Conservation (phyloP, 495 filamentous ascomycete species). For the Aspergillus heteromorphus region DNA sequence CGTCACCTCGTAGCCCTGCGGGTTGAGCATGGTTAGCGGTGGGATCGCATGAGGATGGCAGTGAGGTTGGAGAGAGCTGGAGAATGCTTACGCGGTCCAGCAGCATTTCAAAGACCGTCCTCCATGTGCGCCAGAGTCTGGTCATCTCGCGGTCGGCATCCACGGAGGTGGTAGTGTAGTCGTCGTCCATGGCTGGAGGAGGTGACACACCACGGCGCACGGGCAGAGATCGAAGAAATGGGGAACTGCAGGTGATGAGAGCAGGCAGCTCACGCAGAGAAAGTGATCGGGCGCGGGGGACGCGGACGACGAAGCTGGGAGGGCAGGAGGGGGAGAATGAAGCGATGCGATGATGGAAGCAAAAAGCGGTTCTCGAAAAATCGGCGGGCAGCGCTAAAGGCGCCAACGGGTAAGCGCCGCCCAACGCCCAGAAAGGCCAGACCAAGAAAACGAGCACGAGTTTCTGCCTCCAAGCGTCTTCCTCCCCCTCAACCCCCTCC, state of each 20-base stretch:
- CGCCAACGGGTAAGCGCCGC: slow-evolving; percentile 24
- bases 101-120: slow-evolving; percentile 84
- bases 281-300: slow-evolving; percentile 3
- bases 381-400: slow-evolving; percentile 25
- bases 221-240: background rate
- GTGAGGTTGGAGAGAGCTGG: slow-evolving; percentile 1
- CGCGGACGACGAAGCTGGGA: background rate
- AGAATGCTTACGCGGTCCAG: slow-evolving; percentile 61
- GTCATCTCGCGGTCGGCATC: slow-evolving; percentile 64
- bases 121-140: slow-evolving; percentile 80
- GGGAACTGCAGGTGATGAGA: background rate
- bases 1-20: slow-evolving; percentile 83
- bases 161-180: slow-evolving; percentile 39
- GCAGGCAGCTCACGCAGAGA: background rate
- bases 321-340: background rate
- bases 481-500: background rate
- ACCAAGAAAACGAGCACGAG: slow-evolving; percentile 11
- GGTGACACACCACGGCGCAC: slow-evolving; percentile 11
- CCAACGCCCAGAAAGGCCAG: slow-evolving; percentile 18
- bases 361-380: slow-evolving; percentile 22
- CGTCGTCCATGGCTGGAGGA: slow-evolving; percentile 47
- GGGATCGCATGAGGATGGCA: background rate
- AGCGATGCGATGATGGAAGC: background rate
- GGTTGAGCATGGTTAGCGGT: background rate
- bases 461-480: slow-evolving; percentile 10